Evolutionary conservation across 129 eudicot genomes (phyloP), one percentile per base, ranked within the genome.

Genomic region (Flaveria linearis): DNA sequence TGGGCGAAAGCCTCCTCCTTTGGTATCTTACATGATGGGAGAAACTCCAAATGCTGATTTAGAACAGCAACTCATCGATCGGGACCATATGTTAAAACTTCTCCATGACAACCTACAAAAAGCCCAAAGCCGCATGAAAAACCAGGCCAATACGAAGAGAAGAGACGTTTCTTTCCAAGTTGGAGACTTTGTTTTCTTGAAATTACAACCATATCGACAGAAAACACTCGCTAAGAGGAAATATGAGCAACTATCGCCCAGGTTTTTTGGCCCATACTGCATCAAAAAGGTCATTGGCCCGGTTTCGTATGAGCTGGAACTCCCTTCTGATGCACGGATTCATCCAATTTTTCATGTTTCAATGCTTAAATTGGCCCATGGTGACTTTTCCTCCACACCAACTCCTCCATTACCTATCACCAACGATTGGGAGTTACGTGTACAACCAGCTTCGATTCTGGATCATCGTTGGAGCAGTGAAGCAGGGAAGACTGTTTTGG

Each of bases 111-210:
- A 63, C 2, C 69, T 63, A 4, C 33, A 6, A 2, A 63, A 68
- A 18, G 17, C 77, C 22, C 65, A 55, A 18, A n/a, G 51, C 11
- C 18, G 22, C 5, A 72, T 72, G 51, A n/a, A 11, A 9, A 51
- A 28, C 42, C 66, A 56, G 26, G 76, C 66, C 7, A 72, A 42
- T 55, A 15, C 76, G n/a, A 72, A 15, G 61, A n/a, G 61, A n/a
- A 15, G 61, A 17, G 25, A 55, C 9, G 2, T 16, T 5, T 5
- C 9, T 5, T 55, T 16, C 61, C 22, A 55, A 16, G 61, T 55
- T 7, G 61, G 61, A 5, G 61, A 55, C 15, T 55, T 11, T n/a
- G 61, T 55, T 3, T 55, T 55, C 23, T 3, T 55, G 9, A 53
- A 53, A 7, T 11, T 55, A 5, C 61, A 55, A 17, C 61, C 61